These are phyloP conservation scores for Cydonia oblonga DNA, from an alignment of 331 rosid species.

Conservation along the genomic window DNA sequence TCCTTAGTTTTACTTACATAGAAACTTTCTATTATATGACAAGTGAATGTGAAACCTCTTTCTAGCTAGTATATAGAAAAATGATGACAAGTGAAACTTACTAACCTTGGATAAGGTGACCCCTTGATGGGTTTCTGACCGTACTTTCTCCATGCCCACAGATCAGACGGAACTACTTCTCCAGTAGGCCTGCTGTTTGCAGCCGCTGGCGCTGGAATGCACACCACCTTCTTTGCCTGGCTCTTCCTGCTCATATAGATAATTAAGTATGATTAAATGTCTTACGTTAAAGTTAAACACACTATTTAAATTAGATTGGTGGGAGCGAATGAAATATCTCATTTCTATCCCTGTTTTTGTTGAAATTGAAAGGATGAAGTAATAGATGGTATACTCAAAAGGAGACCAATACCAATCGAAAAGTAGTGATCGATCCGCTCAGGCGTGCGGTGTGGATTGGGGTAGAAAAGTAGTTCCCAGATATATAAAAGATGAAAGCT, in stretches of 20 bases:
- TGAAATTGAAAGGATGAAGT: neutral
- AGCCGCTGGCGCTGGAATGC: slow-evolving; percentile 92
- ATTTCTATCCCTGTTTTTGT: neutral
- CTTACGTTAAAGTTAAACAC: neutral
- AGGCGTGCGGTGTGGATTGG: slow-evolving; percentile 14
- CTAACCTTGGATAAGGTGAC: slow-evolving; percentile 76
- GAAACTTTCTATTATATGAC: neutral
- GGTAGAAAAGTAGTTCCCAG: slow-evolving; percentile 12
- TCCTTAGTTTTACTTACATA: slow-evolving; percentile 1
- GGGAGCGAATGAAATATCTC: neutral
- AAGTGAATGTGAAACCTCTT: too few relatives aligned
- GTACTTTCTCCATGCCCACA: slow-evolving; percentile 99
- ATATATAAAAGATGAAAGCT: slow-evolving; percentile 30
- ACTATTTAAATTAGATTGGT: neutral
- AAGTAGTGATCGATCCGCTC: slow-evolving; percentile 8
- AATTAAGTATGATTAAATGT: neutral
- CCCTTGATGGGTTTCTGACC: slow-evolving; percentile 99
- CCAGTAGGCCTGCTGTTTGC: slow-evolving; percentile 80
- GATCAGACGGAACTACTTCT: slow-evolving; percentile 95
- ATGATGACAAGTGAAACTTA: too few relatives aligned
- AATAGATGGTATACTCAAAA: neutral
- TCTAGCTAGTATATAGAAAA: too few relatives aligned
- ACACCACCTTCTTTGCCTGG: slow-evolving; percentile 81
- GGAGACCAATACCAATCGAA: neutral
- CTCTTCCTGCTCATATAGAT: slow-evolving; percentile 45